Evolutionary conservation across 2,329 filamentous ascomycete species (phyloP), one percentile per base, ranked within the genome.

Genomic region (Colletotrichum echinochloae): DNA sequence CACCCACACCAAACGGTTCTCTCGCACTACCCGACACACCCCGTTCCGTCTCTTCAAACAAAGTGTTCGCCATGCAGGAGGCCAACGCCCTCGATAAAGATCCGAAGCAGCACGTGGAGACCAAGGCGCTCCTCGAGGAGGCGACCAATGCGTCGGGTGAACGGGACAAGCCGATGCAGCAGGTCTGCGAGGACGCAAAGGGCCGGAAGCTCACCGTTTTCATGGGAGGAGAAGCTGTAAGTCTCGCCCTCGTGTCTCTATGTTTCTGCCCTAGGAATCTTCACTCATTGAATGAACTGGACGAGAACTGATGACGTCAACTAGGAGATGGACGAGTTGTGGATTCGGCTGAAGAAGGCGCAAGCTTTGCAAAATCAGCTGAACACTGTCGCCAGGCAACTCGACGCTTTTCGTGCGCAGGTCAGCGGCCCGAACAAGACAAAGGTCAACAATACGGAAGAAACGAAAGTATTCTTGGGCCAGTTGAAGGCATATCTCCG

Each of bases 171-270:
- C 33, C 30, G 18, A 28, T 12, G 7, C 18, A 35, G 11, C 44
- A 51, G 30, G 59, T 28, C n/a, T 28, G 9, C 8, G 44, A 23
- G 20, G 59, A 60, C n/a, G 59, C 49, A 8, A 37, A 60, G 20
- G 57, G 57, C 28, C 49, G 44, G 6, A 60, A 49, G 30, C 28
- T 60, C 12, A 60, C 57, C 1, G 57, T 60, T 28, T 26, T 49
- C 30, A 49, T 60, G 28, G 57, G 57, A 5, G 30, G 20, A 35
- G 57, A 60, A 8, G 7, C 57, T 20, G 57, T 60, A 35, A n/a
- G n/a, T 20, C 20, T 14, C 9, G 1, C 2, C 26, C 3, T 2
- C 26, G 3, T 6, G 1, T 5, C 12, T 12, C 26, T 1, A 12
- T 8, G 1, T 6, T 5, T 39, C 14, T 18, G 14, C 14, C 14